phyloP scores from a whole-genome alignment of 169 alveolate genomes.

The Amoebophrya sp. region DNA sequence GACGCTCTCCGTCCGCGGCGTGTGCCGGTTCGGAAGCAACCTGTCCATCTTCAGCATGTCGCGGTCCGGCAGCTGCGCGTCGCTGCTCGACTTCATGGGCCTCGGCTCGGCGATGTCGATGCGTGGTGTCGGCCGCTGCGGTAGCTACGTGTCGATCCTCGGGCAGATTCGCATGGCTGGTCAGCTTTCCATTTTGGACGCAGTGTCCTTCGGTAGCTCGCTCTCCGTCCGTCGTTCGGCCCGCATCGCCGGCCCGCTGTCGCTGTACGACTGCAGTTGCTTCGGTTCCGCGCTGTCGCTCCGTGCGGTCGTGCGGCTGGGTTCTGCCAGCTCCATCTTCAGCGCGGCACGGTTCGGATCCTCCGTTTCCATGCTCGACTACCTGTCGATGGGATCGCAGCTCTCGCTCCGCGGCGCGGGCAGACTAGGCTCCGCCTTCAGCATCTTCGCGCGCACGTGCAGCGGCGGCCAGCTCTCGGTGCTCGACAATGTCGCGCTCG shows the following conservation, averaged over 20 bases:
- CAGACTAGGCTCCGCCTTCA: neutral
- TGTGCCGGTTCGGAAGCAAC: neutral
- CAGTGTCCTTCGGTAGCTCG: neutral
- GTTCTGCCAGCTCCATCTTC: neutral
- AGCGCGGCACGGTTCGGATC: neutral
- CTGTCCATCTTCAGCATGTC: neutral
- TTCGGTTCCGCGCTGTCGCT: neutral
- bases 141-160: neutral
- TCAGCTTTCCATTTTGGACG: neutral
- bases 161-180: neutral
- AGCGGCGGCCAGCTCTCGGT: neutral
- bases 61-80: neutral
- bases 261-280: neutral
- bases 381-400: neutral
- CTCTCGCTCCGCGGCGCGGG: neutral
- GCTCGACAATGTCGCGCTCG: neutral
- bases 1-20: neutral
- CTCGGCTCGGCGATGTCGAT: neutral
- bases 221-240: neutral
- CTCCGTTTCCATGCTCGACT: neutral
- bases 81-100: neutral
- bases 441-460: neutral
- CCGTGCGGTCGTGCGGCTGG: neutral
- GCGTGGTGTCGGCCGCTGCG: neutral
- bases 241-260: neutral